Evolutionary conservation across 495 filamentous ascomycete genomes (phyloP), one percentile per base, ranked within the genome.

Genomic region (Mytilinidion resinicola): DNA sequence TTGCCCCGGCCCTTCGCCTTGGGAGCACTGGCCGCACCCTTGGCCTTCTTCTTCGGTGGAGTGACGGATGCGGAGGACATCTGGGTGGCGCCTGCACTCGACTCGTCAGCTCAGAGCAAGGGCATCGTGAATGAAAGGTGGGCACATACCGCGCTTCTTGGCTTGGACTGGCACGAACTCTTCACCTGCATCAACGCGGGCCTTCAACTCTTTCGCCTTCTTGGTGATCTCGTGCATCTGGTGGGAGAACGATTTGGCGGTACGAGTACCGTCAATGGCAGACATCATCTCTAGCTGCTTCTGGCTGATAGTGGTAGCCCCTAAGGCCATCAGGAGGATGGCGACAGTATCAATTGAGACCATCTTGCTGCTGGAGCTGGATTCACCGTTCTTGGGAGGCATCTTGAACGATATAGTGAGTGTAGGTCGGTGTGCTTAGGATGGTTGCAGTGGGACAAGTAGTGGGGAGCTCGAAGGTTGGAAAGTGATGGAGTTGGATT

Each of bases 141-240:
- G 20, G 25, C 19, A 51, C 57, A 47, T 51, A 65, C 57, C 43
- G 33, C 57, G 52, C 48, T 64, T 64, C 54, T 57, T 61, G 20
- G 37, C 6, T 50, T 25, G 33, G 17, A 65, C 59, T 6, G 58
- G 15, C 15, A n/a, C 30, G 59, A 62, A 65, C 14, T 15, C 12
- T 42, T 65, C 59, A 12, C 62, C 62, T 10, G 9, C 36, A 20
- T 61, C 59, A 15, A 55, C 20, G 6, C 52, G 49, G 6, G 25
- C 36, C 51, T 61, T 58, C 20, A 64, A 50, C 21, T 67, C 64
- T 9, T 57, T 60, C 30, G 64, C 64, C 36, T 59, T 61, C 33
- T 17, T 11, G 17, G 39, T 11, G 20, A 64, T 34, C 1, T 57
- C 42, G 21, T 57, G 53, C 9, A 67, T 46, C 15, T 67, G 50